Conservation (phyloP, 2,329 filamentous ascomycete genomes). For the Fusarium guadeloupense region DNA sequence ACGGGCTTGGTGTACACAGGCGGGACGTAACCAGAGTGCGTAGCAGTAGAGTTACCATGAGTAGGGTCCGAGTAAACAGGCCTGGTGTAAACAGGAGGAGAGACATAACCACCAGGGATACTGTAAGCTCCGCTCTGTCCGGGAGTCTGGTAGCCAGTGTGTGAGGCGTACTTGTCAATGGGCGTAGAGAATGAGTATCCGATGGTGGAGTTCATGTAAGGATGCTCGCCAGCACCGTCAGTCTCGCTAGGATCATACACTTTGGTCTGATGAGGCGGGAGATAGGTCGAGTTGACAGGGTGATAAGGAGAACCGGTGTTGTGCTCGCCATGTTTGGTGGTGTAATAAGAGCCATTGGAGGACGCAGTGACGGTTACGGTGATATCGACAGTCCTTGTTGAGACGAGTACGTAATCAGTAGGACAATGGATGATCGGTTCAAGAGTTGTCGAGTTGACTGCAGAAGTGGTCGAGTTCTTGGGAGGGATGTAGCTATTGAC, state of each 20-base stretch:
- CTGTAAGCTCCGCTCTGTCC: constrained; percentile 12
- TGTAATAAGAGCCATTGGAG: constrained; percentile 33
- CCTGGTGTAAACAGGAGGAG: constrained; percentile 22
- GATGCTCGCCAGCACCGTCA: constrained; percentile 8
- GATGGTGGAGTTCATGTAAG: constrained; percentile 31
- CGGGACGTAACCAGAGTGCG: constrained; percentile 14
- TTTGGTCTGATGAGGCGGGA: constrained; percentile 7
- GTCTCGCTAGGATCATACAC: constrained; percentile 3
- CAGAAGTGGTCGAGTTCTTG: constrained; percentile 28
- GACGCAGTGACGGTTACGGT: constrained; percentile 48
- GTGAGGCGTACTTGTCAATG: constrained; percentile 4
- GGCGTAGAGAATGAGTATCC: constrained; percentile 19
- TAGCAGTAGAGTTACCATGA: constrained; percentile 22
- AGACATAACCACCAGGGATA: constrained; percentile 8
- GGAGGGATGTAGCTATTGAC: constrained; percentile 1
- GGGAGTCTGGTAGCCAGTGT: constrained; percentile 4
- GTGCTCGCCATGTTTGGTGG: constrained; percentile 23
- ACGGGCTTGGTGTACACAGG: constrained; percentile 13
- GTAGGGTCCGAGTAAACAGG: constrained; percentile 19
- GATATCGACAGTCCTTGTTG: constrained; percentile 48
- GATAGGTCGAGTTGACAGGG: constrained; percentile 22
- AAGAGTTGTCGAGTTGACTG: constrained; percentile 15
- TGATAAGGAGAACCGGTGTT: constrained; percentile 10
- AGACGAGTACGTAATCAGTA: constrained; percentile 38
- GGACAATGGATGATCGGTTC: constrained; percentile 34